phyloP scores from a whole-genome alignment of 78 protist genomes.

The Goniomonas avonlea region DNA sequence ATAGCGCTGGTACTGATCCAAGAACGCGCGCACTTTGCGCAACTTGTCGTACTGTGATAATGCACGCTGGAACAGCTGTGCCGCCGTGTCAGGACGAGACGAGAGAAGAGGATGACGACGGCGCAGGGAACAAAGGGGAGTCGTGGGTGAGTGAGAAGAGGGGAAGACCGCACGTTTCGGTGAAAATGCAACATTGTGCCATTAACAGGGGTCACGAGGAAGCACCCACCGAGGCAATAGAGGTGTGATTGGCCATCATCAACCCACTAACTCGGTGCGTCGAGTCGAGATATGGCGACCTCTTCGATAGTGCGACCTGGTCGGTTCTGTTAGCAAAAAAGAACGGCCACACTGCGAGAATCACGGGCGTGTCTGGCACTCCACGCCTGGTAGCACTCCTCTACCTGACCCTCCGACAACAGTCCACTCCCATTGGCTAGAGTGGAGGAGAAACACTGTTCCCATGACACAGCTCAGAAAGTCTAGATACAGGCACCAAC shows the following conservation, averaged over 20 bases:
- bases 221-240: too few relatives aligned
- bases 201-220: too few relatives aligned
- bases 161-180: too few relatives aligned
- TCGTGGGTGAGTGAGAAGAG: background rate
- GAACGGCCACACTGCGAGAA: too few relatives aligned
- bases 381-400: too few relatives aligned
- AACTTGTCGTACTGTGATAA: conserved; percentile 71
- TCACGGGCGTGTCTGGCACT: too few relatives aligned
- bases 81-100: background rate
- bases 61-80: conserved; percentile 35
- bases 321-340: too few relatives aligned
- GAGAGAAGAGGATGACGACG: background rate
- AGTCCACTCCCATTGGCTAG: too few relatives aligned
- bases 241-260: conserved; percentile 98
- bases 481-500: conserved; percentile 31
- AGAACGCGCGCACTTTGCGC: conserved; percentile 43
- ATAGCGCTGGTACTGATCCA: conserved; percentile 38
- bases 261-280: conserved; percentile 94
- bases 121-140: background rate
- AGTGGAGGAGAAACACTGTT: too few relatives aligned
- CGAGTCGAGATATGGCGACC: conserved; percentile 71
- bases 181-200: too few relatives aligned
- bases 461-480: too few relatives aligned
- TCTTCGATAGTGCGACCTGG: conserved; percentile 26
- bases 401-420: too few relatives aligned